Percentiles rank a stretch among this genome's conserved stretches.
Conservation (phyloP, 768 basidiomycete species). For the Neoboletus magnificus region DNA sequence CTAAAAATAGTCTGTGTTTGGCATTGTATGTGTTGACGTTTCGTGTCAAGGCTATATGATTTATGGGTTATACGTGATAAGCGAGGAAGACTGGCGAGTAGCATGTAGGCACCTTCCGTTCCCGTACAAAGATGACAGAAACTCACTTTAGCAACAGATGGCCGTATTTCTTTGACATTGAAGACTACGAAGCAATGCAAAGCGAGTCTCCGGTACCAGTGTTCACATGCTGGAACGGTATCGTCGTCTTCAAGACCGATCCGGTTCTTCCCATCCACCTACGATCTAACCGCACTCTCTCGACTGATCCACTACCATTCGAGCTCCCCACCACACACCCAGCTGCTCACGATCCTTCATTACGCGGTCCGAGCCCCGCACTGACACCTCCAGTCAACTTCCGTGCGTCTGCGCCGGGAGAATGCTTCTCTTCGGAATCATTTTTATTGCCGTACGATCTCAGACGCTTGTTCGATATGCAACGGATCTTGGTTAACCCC, state of each 20-base stretch:
- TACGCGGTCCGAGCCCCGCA: no score
- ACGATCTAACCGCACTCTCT: no score
- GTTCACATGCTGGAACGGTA: constrained; percentile 47
- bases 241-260: constrained; percentile 39
- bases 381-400: constrained; percentile 16
- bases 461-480: constrained; percentile 37
- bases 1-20: constrained; percentile 9
- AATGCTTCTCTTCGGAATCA: no score
- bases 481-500: no score
- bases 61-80: constrained; percentile 24
- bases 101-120: constrained; percentile 5
- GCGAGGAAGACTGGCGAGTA: constrained; percentile 13
- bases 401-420: constrained; percentile 13
- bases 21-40: not conserved
- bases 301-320: no score
- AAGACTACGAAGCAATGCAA: no score
- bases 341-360: no score
- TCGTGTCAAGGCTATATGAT: constrained; percentile 16
- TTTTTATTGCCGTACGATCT: constrained; percentile 44
- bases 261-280: constrained; percentile 38
- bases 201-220: constrained; percentile 41
- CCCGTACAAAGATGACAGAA: not conserved
- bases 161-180: constrained; percentile 43
- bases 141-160: constrained; percentile 12
- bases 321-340: no score